Evolutionary conservation across 192 early-diverging fungal genomes (phyloP), one percentile per base, ranked within the genome.

Genomic region (Funneliformis geosporum): DNA sequence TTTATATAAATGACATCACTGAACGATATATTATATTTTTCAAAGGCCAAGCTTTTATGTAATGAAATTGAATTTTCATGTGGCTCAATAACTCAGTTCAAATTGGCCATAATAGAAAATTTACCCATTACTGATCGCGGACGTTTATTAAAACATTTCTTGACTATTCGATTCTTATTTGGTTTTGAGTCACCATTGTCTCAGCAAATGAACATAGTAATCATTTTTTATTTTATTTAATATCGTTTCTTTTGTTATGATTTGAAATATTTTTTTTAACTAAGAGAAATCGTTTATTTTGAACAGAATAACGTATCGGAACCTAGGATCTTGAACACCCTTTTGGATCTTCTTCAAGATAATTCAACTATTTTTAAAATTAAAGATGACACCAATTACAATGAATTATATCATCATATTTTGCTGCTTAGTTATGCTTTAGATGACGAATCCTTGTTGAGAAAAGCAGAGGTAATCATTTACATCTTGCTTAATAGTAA

Each of bases 11-110:
- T 33, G 33, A 33, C 33, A 42, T 68, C 3, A 69, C 18, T 69
- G 18, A 43, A n/a, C 42, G 18, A n/a, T 12, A 42, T 69, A 28
- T 69, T 9, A 43, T 9, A 42, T 43, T 43, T 69, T 50, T 27
- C 5, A 8, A 43, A 76, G 75, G 40, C 18, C 1, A 76, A 76
- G 18, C 61, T 76, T 4, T 46, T 76, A 39, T 76, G 75, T 76
- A 61, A 76, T 21, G 75, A 76, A 46, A 62, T 64, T 8, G 42
- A 33, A 44, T 76, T n/a, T 7, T 46, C 61, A 28, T 76, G 75
- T 14, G 75, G 61, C 11, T 44, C 5, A 6, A 10, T 25, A 10
- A 46, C 75, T 10, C 39, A 65, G 47, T 76, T 72, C 39, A 62
- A 76, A 44, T 23, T 46, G 38, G 42, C 18, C 16, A 76, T 43